Evolutionary conservation across 2,329 filamentous ascomycete species (phyloP).

Genomic region (Aspergillus intermedius): DNA sequence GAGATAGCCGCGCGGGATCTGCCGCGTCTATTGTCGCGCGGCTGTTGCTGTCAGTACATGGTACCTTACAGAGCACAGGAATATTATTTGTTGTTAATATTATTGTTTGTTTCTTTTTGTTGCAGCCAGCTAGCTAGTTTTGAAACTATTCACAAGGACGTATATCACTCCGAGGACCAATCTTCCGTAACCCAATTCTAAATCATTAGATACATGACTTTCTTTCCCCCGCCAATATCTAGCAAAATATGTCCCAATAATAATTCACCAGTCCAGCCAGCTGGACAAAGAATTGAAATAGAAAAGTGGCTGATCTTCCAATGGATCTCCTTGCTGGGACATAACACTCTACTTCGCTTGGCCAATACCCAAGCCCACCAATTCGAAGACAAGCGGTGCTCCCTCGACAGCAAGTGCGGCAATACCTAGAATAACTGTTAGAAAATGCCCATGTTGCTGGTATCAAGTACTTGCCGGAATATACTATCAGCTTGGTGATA

Average conservation of each 20-base stretch:
- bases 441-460: not conserved
- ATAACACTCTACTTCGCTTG: slow-evolving; percentile 1
- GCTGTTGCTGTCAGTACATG: not conserved
- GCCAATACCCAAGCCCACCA: slow-evolving; percentile 19
- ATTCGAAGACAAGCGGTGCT: slow-evolving; percentile 67
- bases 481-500: slow-evolving; percentile 92
- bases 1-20: not conserved
- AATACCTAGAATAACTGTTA: slow-evolving; percentile 54
- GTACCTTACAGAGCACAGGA: too few relatives aligned
- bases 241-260: not conserved
- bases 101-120: not conserved
- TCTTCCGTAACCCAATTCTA: not conserved
- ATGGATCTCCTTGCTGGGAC: not conserved
- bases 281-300: slow-evolving; percentile 5
- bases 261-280: slow-evolving; percentile 5
- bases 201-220: not conserved
- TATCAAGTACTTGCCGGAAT: slow-evolving; percentile 60
- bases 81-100: not conserved
- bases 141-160: too few relatives aligned
- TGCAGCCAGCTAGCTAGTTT: too few relatives aligned
- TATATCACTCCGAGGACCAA: too few relatives aligned
- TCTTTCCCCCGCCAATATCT: not conserved
- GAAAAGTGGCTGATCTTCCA: not conserved
- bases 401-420: slow-evolving; percentile 71
- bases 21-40: not conserved